Conservation (phyloP, 495 filamentous ascomycete species). For the Parmelia sp. region DNA sequence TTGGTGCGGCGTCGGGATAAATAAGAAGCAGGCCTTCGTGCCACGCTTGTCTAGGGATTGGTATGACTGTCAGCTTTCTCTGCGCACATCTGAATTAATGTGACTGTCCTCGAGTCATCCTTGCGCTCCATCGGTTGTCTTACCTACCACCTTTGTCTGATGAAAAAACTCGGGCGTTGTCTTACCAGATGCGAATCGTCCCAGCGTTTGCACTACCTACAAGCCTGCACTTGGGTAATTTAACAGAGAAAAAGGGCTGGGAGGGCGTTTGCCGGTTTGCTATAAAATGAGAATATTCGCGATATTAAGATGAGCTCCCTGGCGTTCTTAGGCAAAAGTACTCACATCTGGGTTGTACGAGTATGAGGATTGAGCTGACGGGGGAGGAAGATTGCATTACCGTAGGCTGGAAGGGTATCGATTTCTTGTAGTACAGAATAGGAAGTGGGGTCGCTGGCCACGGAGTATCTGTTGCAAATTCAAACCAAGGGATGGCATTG, state of each 20-base stretch:
- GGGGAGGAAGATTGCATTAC: background rate
- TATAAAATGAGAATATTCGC: too few relatives aligned
- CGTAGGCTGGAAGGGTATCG: background rate
- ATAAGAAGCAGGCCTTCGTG: background rate
- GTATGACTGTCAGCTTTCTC: background rate
- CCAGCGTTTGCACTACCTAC: background rate
- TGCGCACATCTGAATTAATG: background rate
- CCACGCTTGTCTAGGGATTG: background rate
- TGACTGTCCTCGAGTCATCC: background rate
- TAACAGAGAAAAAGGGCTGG: background rate
- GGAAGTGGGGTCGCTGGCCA: background rate
- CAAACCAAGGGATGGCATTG: too few relatives aligned
- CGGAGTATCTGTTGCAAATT: background rate
- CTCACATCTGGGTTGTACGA: background rate
- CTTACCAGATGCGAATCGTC: background rate
- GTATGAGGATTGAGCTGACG: background rate
- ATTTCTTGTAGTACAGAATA: background rate
- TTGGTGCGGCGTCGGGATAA: conserved; percentile 33
- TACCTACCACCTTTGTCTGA: background rate
- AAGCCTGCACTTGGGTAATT: background rate
- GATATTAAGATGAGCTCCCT: too few relatives aligned
- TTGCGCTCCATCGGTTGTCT: background rate
- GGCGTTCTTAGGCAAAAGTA: too few relatives aligned
- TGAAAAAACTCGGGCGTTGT: background rate
- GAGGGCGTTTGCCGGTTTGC: background rate